Evolutionary conservation across 257 asterid species (phyloP), one percentile per base, ranked within the genome.

Genomic region (Scutellaria galericulata): DNA sequence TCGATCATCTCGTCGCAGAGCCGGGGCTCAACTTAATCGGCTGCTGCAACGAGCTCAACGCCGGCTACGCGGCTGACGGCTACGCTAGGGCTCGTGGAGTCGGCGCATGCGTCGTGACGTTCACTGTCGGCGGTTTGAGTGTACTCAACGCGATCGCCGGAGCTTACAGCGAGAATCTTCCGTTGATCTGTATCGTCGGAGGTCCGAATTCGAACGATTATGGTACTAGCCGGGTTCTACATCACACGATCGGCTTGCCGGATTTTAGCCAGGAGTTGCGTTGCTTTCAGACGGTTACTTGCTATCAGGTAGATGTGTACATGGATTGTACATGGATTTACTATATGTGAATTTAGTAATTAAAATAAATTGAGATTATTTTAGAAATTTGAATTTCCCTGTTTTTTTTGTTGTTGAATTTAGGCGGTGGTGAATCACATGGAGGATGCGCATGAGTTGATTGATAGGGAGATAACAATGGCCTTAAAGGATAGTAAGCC

Each of bases 31-130:
- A 86, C 39, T 74, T 89, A 22, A 14, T 87, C 61, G 96, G 97
- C 48, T 89, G 97, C 81, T 91, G 97, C 77, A 91, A 91, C 79
- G 97, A 91, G 82, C 93, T 91, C 57, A 89, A 91, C 74, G 96
- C 95, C 8, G 97, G 96, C 1, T 91, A 89, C 70, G 96, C 95
- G 0, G 95, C 96, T 13, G 97, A 91, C 44, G 97, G 97, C 1
- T 91, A 82, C 75, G 96, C 97, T 42, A 83, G 96, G 80, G 86
- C 91, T 13, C 89, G 95, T 0, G 93, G 96, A 7, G 95, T 89
- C 50, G 97, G 97, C 24, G 97, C 95, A 5, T 91, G 97, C 79
- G 95, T 72, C 2, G 93, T 89, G 42, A 91, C 97, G 1, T 91
- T 91, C 13, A 89, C 97, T 0, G 96, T 91, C 9, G 97, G 96